Evolutionary conservation across 1,139 yeast species (phyloP).

Genomic region (Hanseniaspora uvarum): DNA sequence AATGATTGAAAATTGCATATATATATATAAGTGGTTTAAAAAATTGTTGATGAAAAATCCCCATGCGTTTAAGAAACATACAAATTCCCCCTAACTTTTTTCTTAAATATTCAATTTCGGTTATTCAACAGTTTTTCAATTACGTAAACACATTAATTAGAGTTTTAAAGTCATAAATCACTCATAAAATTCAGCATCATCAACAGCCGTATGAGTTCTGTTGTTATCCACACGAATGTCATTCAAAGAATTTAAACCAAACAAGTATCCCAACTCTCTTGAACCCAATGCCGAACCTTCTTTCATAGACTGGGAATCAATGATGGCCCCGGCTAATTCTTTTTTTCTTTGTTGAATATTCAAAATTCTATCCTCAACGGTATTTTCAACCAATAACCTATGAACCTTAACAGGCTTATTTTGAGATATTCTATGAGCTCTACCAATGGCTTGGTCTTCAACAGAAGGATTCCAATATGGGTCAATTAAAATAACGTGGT

Average conservation of each 20-base stretch:
- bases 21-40: too few species aligned
- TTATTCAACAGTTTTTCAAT: too few species aligned
- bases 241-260: slow-evolving; percentile 46
- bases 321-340: slow-evolving; percentile 65
- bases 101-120: too few species aligned
- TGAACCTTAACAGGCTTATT: slow-evolving; percentile 62
- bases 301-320: slow-evolving; percentile 66
- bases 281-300: slow-evolving; percentile 56
- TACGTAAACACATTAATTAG: too few species aligned
- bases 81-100: too few species aligned
- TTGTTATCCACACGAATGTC: slow-evolving; percentile 1
- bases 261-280: slow-evolving; percentile 65
- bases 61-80: too few species aligned
- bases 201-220: neutral
- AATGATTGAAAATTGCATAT: too few species aligned
- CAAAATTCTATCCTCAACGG: slow-evolving; percentile 81
- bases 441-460: slow-evolving; percentile 91
- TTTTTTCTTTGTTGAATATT: slow-evolving; percentile 65
- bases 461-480: slow-evolving; percentile 97
- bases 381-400: slow-evolving; percentile 50
- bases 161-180: too few species aligned
- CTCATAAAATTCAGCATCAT: neutral
- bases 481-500: slow-evolving; percentile 79
- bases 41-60: too few species aligned
- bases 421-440: slow-evolving; percentile 92